These are phyloP conservation scores for Nakazawaea siamensis DNA, from an alignment of 805 yeast species.

Conservation along the genomic window DNA sequence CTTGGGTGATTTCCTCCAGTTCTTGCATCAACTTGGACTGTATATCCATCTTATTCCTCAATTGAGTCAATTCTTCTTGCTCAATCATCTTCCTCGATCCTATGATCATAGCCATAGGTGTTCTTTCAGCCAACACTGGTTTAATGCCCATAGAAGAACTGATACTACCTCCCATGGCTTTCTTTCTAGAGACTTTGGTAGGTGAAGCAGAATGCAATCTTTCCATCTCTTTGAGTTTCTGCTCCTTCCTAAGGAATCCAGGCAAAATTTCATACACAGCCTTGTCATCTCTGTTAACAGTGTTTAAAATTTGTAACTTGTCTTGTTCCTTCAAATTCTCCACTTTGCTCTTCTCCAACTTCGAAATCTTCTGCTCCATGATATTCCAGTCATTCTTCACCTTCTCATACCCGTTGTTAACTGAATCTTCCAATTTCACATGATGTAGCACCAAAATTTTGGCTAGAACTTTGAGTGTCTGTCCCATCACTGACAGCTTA, in stretches of 20 bases:
- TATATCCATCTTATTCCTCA: slow-evolving; percentile 23
- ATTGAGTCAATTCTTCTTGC: slow-evolving; percentile 17
- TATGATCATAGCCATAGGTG: slow-evolving; percentile 12
- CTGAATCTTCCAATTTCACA: neutral
- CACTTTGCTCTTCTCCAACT: neutral
- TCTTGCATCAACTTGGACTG: no score
- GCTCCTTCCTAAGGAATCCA: slow-evolving; percentile 1
- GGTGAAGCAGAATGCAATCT: slow-evolving; percentile 1
- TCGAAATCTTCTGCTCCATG: slow-evolving; percentile 1
- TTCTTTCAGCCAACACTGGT: slow-evolving; percentile 20
- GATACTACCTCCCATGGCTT: neutral
- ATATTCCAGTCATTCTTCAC: slow-evolving; percentile 4
- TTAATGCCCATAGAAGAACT: slow-evolving; percentile 14
- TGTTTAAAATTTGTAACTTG: slow-evolving; percentile 1
- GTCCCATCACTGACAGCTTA: slow-evolving; percentile 7
- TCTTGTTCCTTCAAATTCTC: slow-evolving; percentile 3
- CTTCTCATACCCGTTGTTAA: slow-evolving; percentile 2
- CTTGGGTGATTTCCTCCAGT: no score
- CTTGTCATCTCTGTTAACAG: slow-evolving; percentile 1
- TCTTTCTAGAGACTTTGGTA: slow-evolving; percentile 5
- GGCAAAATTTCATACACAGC: slow-evolving; percentile 1
- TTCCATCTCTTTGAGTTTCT: neutral
- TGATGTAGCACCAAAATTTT: slow-evolving; percentile 15
- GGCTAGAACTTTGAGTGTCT: slow-evolving; percentile 14
- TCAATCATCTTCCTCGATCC: slow-evolving; percentile 3